Evolutionary conservation across 371 early-diverging fungal species (phyloP).

Genomic region (Syncephalastrum monosporum): DNA sequence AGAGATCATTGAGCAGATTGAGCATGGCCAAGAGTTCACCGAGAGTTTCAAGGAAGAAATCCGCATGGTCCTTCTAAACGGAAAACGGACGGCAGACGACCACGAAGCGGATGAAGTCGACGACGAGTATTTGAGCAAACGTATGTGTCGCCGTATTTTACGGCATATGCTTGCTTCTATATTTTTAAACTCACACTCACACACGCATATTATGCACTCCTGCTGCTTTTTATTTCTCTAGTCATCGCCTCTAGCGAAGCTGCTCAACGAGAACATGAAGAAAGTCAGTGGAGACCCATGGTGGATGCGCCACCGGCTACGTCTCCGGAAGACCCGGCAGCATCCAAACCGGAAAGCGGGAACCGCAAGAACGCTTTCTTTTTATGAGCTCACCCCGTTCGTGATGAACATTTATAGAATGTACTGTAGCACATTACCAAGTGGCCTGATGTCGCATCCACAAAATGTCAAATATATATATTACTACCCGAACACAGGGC

Average conservation of each 20-base stretch:
- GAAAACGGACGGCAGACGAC: slow-evolving; percentile 9
- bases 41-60: slow-evolving; percentile 38
- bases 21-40: slow-evolving; percentile 34
- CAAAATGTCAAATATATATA: too few species aligned
- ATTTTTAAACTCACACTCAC: background rate
- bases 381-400: too few species aligned
- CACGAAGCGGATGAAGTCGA: slow-evolving; percentile 22
- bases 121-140: slow-evolving; percentile 38
- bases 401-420: too few species aligned
- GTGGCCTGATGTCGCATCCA: too few species aligned
- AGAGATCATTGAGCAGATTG: slow-evolving; percentile 35
- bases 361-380: too few species aligned
- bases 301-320: too few species aligned
- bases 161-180: background rate
- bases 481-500: too few species aligned
- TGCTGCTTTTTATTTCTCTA: slow-evolving; percentile 4
- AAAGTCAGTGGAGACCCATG: too few species aligned
- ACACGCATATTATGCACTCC: background rate
- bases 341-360: too few species aligned
- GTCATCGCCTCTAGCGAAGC: slow-evolving; percentile 23
- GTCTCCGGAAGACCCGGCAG: too few species aligned
- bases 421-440: too few species aligned
- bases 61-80: slow-evolving; percentile 33
- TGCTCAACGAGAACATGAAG: too few species aligned
- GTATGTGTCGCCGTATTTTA: slow-evolving; percentile 9